Evolutionary conservation across 1,139 yeast species (phyloP), one percentile per base, ranked within the genome.

Genomic region (Suhomyces maxii): DNA sequence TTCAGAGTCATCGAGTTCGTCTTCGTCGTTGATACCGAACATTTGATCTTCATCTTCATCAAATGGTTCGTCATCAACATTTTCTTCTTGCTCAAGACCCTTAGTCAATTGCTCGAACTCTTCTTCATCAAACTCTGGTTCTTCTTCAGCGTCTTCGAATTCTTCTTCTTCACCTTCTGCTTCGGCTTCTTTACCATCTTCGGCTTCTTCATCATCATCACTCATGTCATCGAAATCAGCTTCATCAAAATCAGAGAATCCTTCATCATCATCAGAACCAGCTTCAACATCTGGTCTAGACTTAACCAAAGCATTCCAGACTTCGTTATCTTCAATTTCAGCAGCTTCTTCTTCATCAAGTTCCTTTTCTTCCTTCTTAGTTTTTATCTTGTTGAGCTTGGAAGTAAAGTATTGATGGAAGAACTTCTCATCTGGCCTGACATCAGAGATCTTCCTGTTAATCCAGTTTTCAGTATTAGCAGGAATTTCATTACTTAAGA

Each of bases 381-480:
- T 53, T 46, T 68, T 71, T 36, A 77, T 65, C 57, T 79, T 78
- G 44, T 71, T 72, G 51, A 77, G 77, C 61, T 86, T 84, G 33
- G 80, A 73, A 28, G 83, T 75, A 68, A 93, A 93, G 69, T 91
- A 93, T 64, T 89, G 91, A 66, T 86, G 83, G 79, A 90, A 90
- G 71, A 93, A 93, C 59, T 80, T 73, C 64, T 95, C 99, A 53
- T 91, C 96, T 1, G 96, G 96, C 53, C 80, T 86, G 43, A 93
- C 77, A 46, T 86, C 85, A 35, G 76, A 77, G 4, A 79, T 75
- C 56, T 77, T 82, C 65, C 80, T 83, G 51, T 76, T 72, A 47
- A 85, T 69, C 98, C 98, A 93, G 63, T 90, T 85, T 55, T 84
- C 83, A 3, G 93, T 79, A 60, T 90, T 91, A 6, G 80, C 95